A percentile compares a stretch with the other conserved stretches of the same genome.
These are phyloP conservation scores for Citropsis articulata DNA, from an alignment of 345 rosid species.

Conservation along the genomic window DNA sequence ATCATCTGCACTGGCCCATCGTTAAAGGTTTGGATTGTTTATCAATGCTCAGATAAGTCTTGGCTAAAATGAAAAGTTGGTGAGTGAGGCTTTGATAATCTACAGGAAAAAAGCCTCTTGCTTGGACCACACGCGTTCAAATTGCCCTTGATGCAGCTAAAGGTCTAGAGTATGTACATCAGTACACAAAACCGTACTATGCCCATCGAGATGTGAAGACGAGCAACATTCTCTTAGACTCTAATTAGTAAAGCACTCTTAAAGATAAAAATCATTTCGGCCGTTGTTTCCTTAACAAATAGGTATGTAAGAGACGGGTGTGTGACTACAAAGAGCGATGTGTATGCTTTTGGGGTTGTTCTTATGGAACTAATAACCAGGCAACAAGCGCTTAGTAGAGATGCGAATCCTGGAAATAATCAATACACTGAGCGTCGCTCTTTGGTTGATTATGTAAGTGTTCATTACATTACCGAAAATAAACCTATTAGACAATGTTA, in stretches of 20 bases:
- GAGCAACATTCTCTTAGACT: constrained; percentile 36
- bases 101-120: constrained; percentile 31
- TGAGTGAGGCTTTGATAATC: background rate
- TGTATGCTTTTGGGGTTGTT: constrained; percentile 33
- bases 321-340: constrained; percentile 31
- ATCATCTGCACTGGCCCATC: constrained; percentile 26
- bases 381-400: constrained; percentile 30
- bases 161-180: constrained; percentile 41
- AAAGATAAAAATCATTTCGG: background rate
- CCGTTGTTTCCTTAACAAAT: background rate
- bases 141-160: constrained; percentile 39
- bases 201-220: constrained; percentile 39
- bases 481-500: background rate
- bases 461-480: background rate
- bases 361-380: constrained; percentile 35
- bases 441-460: constrained; percentile 27
- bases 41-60: background rate
- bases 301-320: constrained; percentile 31
- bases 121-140: constrained; percentile 28
- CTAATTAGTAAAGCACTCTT: constrained; percentile 11
- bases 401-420: constrained; percentile 16
- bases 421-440: constrained; percentile 20
- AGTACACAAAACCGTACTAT: constrained; percentile 29
- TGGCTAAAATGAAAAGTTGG: background rate
- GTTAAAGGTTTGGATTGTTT: constrained; percentile 15